Evolutionary conservation across 306 rosid genomes (phyloP), one percentile per base, ranked within the genome.

Genomic region (Calophaca sinica): DNA sequence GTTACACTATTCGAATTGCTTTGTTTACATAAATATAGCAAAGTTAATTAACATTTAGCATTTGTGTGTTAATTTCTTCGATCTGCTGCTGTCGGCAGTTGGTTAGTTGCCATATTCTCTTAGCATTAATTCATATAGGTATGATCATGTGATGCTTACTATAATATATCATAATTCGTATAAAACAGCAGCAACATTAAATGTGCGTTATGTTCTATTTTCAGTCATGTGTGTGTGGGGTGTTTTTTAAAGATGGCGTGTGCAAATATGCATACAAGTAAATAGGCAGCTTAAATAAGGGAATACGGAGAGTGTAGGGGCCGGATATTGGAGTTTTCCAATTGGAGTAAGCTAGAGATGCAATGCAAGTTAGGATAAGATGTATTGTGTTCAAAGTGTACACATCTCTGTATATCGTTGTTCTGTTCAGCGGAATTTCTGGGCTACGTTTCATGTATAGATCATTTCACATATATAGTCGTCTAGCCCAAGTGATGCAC

Each of bases 341-440:
- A 0, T 60, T 86, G 75, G 41, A 73, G 80, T 69, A 81, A 79
- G 78, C 66, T 71, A 71, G 59, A 68, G 48, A 73, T 62, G 60
- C 72, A 80, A 50, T 80, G 62, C 66, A 66, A 61, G 20, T 69
- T 81, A 73, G 70, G 42, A 79, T 29, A 36, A 29, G 76, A 57
- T 58, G 53, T 72, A 4, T 75, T 55, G 15, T 7, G 44, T 36
- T 72, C 62, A 48, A 20, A 49, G 36, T 68, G 76, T 26, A 11
- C 32, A 74, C 80, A 74, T 70, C 72, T 74, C 77, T 61, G 53
- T 68, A 49, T 72, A 12, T 53, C 14, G 35, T 82, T 65, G 52
- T n/a, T 59, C 67, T 77, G 48, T 45, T 69, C 87, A 50, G 79
- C 88, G 76, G 76, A 83, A 80, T 80, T 82, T 84, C 76, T 55